Evolutionary conservation across 441 rosid genomes (phyloP).

Genomic region (Populus hybrid): DNA sequence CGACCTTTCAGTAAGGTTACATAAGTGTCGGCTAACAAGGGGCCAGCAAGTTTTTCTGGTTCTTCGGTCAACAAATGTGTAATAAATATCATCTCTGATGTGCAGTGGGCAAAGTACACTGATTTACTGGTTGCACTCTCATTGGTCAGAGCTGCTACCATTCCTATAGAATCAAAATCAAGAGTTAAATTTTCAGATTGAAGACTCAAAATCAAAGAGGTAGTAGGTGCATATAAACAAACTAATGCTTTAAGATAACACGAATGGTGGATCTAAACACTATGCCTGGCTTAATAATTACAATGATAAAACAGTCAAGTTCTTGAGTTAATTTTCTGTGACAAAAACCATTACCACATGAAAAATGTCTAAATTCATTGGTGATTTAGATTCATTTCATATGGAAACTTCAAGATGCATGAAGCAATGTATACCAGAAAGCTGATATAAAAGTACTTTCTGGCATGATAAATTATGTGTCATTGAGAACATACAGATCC

Average conservation of each 20-base stretch:
- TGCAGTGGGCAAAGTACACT: constrained; percentile 52
- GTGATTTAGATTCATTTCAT: not conserved
- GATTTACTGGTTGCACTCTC: constrained; percentile 61
- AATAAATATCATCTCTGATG: constrained; percentile 58
- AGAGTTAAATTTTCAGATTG: not conserved
- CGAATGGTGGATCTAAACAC: not conserved
- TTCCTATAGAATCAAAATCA: constrained; percentile 30
- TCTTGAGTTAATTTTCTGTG: not conserved
- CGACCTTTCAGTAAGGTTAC: constrained; percentile 55
- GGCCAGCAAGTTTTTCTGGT: constrained; percentile 56
- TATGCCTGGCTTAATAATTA: not conserved
- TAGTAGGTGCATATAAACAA: not conserved
- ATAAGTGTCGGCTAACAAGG: constrained; percentile 49
- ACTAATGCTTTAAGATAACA: not conserved
- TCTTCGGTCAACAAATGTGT: constrained; percentile 53
- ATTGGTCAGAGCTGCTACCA: constrained; percentile 52
- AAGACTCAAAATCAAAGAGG: not conserved
- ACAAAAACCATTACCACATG: not conserved
- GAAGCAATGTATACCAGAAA: not conserved
- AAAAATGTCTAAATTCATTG: not conserved
- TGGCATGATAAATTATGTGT: not conserved
- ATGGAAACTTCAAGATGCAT: not conserved
- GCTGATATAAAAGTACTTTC: not conserved
- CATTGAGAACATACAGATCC: not conserved
- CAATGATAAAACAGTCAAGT: not conserved